Evolutionary conservation across 768 basidiomycete genomes (phyloP).

Genomic region (Leccinum fibrillosum): DNA sequence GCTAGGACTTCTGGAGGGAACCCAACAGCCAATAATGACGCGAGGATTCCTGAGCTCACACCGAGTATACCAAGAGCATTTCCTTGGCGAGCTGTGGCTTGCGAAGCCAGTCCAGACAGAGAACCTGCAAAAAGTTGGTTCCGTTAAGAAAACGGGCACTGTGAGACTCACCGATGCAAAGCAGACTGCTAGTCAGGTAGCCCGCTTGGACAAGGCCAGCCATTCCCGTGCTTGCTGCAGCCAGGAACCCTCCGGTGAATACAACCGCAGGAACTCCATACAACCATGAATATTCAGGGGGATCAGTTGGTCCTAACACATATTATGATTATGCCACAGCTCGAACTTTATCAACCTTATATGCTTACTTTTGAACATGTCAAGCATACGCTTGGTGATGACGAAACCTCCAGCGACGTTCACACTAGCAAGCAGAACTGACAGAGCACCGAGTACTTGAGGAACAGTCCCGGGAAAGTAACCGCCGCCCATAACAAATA

Average conservation of each 20-base stretch:
- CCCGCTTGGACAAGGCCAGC: slow-evolving; percentile 85
- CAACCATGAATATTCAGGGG: slow-evolving; percentile 84
- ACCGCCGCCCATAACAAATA: slow-evolving; percentile 90
- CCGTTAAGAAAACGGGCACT: neutral
- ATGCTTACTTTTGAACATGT: slow-evolving; percentile 81
- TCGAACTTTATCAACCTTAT: neutral
- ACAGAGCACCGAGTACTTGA: slow-evolving; percentile 73
- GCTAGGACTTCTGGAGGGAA: slow-evolving; percentile 70
- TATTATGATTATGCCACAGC: slow-evolving; percentile 8
- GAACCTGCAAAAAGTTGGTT: slow-evolving; percentile 47
- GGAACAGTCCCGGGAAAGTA: slow-evolving; percentile 79
- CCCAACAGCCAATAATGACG: slow-evolving; percentile 80
- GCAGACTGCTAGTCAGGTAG: slow-evolving; percentile 79
- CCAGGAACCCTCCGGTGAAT: slow-evolving; percentile 80
- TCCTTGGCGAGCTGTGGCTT: slow-evolving; percentile 82
- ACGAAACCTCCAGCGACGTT: slow-evolving; percentile 89
- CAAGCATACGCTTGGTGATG: slow-evolving; percentile 88
- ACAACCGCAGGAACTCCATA: slow-evolving; percentile 77
- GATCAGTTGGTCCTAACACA: slow-evolving; percentile 67
- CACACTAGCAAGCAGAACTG: slow-evolving; percentile 84
- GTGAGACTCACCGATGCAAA: slow-evolving; percentile 65
- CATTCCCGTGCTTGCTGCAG: slow-evolving; percentile 81
- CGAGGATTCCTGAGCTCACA: slow-evolving; percentile 75
- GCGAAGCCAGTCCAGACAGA: slow-evolving; percentile 74
- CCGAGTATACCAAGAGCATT: slow-evolving; percentile 87